phyloP scores from a whole-genome alignment of 225 moss, liverwort and hornwort species.

The Sphagnum tenellum region DNA sequence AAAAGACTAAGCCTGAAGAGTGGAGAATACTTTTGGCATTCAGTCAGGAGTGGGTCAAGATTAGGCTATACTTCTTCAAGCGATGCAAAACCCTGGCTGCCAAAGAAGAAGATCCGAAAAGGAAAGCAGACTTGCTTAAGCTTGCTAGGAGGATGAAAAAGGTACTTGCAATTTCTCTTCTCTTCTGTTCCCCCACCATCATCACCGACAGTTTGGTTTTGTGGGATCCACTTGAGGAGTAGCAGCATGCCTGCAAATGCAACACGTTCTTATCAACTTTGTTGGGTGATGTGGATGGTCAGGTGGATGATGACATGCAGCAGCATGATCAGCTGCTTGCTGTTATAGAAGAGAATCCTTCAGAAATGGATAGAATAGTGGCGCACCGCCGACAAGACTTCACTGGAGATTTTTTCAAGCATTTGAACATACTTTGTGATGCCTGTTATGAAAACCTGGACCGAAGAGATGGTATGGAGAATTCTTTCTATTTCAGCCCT shows the following conservation, averaged over 20 bases:
- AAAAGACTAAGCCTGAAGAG: conserved; percentile 63
- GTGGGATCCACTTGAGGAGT: too few relatives aligned
- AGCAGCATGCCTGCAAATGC: too few relatives aligned
- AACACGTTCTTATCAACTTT: not conserved
- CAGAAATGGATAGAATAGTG: conserved; percentile 56
- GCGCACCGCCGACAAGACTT: conserved; percentile 70
- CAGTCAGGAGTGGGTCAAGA: conserved; percentile 74
- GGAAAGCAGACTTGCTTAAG: conserved; percentile 70
- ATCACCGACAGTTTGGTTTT: too few relatives aligned
- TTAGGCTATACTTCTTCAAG: conserved; percentile 69
- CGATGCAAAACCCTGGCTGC: conserved; percentile 61
- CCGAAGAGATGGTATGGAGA: conserved; percentile 37
- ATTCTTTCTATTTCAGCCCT: not conserved
- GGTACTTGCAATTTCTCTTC: conserved; percentile 19
- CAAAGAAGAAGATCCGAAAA: conserved; percentile 51
- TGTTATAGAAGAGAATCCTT: conserved; percentile 38
- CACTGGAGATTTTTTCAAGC: conserved; percentile 81
- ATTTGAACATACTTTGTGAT: conserved; percentile 68
- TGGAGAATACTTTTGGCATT: conserved; percentile 91
- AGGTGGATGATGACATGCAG: conserved; percentile 94
- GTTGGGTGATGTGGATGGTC: conserved; percentile 5
- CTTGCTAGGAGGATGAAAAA: conserved; percentile 76
- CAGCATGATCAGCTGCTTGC: conserved; percentile 57
- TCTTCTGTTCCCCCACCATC: not conserved
- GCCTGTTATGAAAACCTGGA: conserved; percentile 50